Conservation (phyloP, 2,329 filamentous ascomycete species). For the Pestalotiopsis sp. region DNA sequence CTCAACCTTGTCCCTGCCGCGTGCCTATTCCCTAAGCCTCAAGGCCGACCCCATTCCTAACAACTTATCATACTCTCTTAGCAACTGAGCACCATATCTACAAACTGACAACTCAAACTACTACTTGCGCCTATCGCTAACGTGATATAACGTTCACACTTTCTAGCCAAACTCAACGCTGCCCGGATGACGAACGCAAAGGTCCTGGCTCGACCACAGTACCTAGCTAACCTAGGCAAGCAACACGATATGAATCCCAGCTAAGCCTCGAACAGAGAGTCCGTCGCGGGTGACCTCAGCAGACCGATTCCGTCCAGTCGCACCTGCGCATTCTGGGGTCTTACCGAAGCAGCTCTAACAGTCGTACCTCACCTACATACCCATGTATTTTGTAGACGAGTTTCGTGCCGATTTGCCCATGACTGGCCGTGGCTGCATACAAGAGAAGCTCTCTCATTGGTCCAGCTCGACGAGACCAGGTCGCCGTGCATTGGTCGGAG, state of each 20-base stretch:
- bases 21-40: background rate
- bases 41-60: background rate
- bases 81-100: no score
- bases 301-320: background rate
- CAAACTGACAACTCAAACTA: no score
- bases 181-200: background rate
- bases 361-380: background rate
- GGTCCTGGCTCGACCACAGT: background rate
- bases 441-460: background rate
- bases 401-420: background rate
- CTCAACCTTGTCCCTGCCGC: background rate
- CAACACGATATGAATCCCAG: background rate
- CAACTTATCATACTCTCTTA: no score
- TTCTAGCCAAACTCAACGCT: background rate
- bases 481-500: background rate
- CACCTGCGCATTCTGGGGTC: background rate
- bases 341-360: background rate
- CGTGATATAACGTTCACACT: background rate
- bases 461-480: background rate
- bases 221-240: no score
- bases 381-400: background rate
- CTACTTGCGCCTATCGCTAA: background rate
- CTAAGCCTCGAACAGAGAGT: background rate
- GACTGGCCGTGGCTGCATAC: conserved; percentile 3
- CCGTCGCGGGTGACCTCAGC: background rate